phyloP scores from a whole-genome alignment of 140 eudicot species.

The Senecio squalidus region DNA sequence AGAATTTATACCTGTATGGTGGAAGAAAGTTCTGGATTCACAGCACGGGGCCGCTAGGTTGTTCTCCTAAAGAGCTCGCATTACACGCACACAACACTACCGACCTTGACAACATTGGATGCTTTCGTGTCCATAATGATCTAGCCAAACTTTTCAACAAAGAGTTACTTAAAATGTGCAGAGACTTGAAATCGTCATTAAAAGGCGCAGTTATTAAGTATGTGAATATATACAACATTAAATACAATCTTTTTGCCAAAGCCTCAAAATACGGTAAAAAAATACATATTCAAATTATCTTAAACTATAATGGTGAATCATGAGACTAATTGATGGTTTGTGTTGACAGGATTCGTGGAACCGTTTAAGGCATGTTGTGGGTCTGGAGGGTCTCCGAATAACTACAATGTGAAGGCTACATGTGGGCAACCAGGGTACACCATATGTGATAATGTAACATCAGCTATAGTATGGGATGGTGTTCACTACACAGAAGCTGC shows the following conservation, averaged over 20 bases:
- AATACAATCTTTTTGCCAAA: constrained; percentile 53
- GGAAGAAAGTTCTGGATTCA: constrained; percentile 63
- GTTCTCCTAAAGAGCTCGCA: constrained; percentile 57
- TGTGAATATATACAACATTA: constrained; percentile 42
- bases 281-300: not conserved
- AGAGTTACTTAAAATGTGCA: constrained; percentile 36
- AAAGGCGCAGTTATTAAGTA: constrained; percentile 37
- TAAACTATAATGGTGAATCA: not conserved
- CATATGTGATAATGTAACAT: constrained; percentile 36
- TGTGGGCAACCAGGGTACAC: constrained; percentile 40
- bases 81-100: constrained; percentile 32
- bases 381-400: constrained; percentile 38
- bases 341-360: constrained; percentile 28
- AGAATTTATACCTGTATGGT: constrained; percentile 47
- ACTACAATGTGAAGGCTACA: constrained; percentile 39
- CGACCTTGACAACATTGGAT: constrained; percentile 51
- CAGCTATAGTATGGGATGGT: constrained; percentile 44
- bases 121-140: constrained; percentile 51
- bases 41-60: constrained; percentile 62
- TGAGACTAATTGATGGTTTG: not conserved
- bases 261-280: constrained; percentile 42
- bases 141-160: constrained; percentile 42
- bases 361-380: constrained; percentile 44
- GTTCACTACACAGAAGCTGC: constrained; percentile 51
- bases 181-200: constrained; percentile 22